Evolutionary conservation across 2,329 filamentous ascomycete species (phyloP), one percentile per base, ranked within the genome.

Genomic region (Lecanosticta acicola): DNA sequence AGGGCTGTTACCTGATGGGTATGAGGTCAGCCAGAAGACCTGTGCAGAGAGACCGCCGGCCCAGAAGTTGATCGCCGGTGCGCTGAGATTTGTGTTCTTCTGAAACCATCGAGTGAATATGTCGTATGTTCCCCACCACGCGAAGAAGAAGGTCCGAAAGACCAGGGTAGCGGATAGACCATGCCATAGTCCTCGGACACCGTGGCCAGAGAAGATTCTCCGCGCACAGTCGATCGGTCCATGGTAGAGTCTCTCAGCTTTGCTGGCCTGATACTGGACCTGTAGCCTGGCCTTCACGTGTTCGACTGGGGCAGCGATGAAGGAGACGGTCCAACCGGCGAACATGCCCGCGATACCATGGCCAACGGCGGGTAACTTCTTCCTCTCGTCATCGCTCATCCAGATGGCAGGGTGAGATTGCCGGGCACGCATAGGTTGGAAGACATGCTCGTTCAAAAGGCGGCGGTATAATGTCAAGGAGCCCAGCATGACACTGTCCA

Each of bases 121-220:
- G 60, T 96, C 91, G 71, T 98, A 98, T 32, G 82, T 85, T n/a
- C 83, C 83, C 93, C 93, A 98, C 90, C 90, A 97, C 72, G 84
- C 93, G 76, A 95, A 96, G 75, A 98, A 98, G 71, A 91, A 94
- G 11, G 82, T 81, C 14, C 93, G 80, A 72, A 97, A 97, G 39
- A 97, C 68, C 39, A 97, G 72, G 0, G 93, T 97, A 1, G 93
- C 87, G 32, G 70, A 73, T 10, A 98, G 76, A 0, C 93, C 93
- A 63, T 88, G 89, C 67, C 91, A 98, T 5, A 98, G 67, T 29
- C 91, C 93, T 17, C 68, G 64, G 2, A 96, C 59, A 37, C 93
- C 91, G 65, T 97, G 88, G 41, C 65, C 60, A 19, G 65, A 64
- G 39, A 74, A 61, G 37, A 87, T 81, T 68, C 88, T 91, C 56